Evolutionary conservation across 2,329 filamentous ascomycete species (phyloP), one percentile per base, ranked within the genome.

Genomic region (Meredithiella fracta): DNA sequence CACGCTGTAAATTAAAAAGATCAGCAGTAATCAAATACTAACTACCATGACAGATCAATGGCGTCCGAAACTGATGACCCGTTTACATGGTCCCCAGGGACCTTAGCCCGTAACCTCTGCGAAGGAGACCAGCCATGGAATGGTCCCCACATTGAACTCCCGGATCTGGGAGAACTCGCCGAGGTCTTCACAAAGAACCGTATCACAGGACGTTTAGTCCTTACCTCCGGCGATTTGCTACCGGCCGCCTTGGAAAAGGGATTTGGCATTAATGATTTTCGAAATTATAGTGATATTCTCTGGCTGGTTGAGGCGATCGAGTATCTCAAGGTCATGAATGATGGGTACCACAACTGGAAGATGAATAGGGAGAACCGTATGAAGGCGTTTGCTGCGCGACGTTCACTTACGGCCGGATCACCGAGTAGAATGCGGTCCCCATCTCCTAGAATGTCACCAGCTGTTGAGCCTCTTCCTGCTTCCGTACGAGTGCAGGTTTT

Each of bases 61-160:
- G 29, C 29, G 29, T 5, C 29, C 11, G 29, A 34, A 34, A 11
- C 20, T 29, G 49, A 51, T n/a, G 86, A 94, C 67, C 87, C 88
- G n/a, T 84, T 82, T 66, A 64, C 75, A 55, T 94, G 88, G 88
- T 75, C 76, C 37, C 72, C 82, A 31, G 79, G 84, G 38, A 74
- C 80, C 37, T 78, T 94, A 9, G 75, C 85, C 8, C 65, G 72
- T 15, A 80, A 83, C 63, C 71, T 94, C 2, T 87, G 82, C 64
- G 72, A 75, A 22, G 63, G 70, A 1, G 64, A 71, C 2, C 70
- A 71, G 51, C 73, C 77, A 8, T 78, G 76, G 75, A 61, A 61
- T 42, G 64, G 65, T 55, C 67, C 67, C 51, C 67, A 64, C 74
- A 0, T 62, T 63, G 40, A 58, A 11, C n/a, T 58, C 31, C 51